Evolutionary conservation across 2,329 filamentous ascomycete genomes (phyloP), one percentile per base, ranked within the genome.

Genomic region (Ophiocordyceps australis): DNA sequence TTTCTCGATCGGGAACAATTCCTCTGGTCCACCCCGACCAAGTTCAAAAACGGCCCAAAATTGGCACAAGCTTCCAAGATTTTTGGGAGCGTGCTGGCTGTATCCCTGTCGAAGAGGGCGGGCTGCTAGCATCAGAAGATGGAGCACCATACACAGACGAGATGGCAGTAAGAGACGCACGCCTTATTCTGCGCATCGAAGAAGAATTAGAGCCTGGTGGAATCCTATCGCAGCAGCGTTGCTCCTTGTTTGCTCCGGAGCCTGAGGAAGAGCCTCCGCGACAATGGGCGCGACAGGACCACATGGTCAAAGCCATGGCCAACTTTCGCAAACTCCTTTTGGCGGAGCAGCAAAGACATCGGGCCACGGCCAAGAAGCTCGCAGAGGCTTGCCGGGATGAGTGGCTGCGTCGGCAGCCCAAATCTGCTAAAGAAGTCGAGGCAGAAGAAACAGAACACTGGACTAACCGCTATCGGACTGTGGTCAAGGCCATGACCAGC

Each of bases 211-310:
- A 79, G 39, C 67, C 73, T 5, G 85, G 83, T 11, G 81, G 82
- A 3, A 46, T 83, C 4, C 59, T 94, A 16, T 82, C 76, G 26
- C 55, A 62, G 28, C 69, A 72, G 31, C 61, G 64, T 31, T 86
- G 79, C 43, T 74, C 73, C 3, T 54, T 75, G 14, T 89, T 79
- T 38, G 62, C 73, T 12, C 78, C 79, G 0, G 79, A 89, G 34
- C 59, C 70, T 9, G 57, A 55, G 31, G 73, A 80, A 29, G 78
- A 91, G 38, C 79, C 79, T 1, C 66, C 71, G 0, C 63, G 66
- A 27, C 81, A 89, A 40, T 95, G 81, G 59, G 73, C 77, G n/a
- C 83, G 91, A 37, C 66, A 71, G 42, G 85, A 95, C 41, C 80
- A 95, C 43, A 62, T 95, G 27, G 60, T 78, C 23, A 74, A 74